Evolutionary conservation across 2,329 filamentous ascomycete genomes (phyloP).

Genomic region (Didymella pomorum): DNA sequence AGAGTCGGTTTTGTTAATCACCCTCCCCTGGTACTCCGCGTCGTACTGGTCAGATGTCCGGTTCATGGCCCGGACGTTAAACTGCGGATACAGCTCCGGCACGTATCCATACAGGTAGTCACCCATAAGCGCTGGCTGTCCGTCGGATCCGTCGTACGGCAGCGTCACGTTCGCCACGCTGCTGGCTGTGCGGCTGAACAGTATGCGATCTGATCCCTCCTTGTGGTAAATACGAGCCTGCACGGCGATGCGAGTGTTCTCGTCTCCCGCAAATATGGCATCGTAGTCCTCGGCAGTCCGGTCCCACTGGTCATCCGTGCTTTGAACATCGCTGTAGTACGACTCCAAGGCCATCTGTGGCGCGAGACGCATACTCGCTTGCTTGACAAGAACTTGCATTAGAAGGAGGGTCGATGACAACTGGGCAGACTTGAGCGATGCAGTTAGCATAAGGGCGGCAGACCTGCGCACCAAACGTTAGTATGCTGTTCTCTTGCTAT

Average conservation of each 20-base stretch:
- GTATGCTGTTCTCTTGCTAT: not conserved
- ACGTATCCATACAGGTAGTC: constrained; percentile 72
- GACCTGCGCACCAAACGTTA: constrained; percentile 21
- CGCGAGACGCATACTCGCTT: constrained; percentile 70
- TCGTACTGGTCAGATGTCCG: constrained; percentile 43
- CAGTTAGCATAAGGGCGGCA: constrained; percentile 64
- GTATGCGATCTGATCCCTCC: constrained; percentile 64
- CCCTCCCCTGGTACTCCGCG: constrained; percentile 55
- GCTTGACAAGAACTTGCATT: constrained; percentile 75
- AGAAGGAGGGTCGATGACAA: constrained; percentile 80
- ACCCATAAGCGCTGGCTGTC: constrained; percentile 67
- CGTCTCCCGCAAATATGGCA: constrained; percentile 72
- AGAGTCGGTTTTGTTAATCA: constrained; percentile 58
- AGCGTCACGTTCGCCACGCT: constrained; percentile 62
- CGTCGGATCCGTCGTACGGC: constrained; percentile 68
- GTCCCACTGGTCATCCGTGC: constrained; percentile 64
- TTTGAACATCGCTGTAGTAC: constrained; percentile 65
- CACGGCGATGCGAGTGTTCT: constrained; percentile 61
- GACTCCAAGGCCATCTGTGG: constrained; percentile 62
- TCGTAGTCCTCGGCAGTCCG: constrained; percentile 69
- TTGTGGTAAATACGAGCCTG: constrained; percentile 76
- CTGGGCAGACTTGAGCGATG: constrained; percentile 85
- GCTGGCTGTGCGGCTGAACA: constrained; percentile 56
- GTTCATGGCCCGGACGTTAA: constrained; percentile 66
- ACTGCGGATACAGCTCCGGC: constrained; percentile 76